phyloP scores from a whole-genome alignment of 495 filamentous ascomycete species.

The Aspergillus biplanus region DNA sequence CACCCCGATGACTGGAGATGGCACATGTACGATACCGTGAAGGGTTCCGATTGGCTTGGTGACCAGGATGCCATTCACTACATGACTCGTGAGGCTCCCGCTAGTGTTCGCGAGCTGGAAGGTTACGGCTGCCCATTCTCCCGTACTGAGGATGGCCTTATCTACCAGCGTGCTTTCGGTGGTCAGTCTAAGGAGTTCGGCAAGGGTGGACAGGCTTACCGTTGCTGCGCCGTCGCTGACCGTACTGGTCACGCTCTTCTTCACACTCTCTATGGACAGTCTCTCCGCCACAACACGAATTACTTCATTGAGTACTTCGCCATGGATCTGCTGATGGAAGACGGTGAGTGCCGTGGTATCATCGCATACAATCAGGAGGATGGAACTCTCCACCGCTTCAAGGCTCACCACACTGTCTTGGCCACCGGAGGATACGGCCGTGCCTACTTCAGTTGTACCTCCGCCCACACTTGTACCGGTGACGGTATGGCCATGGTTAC shows the following conservation, averaged over 20 bases:
- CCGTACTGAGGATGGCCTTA: slow-evolving; percentile 93
- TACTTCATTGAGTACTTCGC: slow-evolving; percentile 99
- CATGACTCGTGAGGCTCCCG: slow-evolving; percentile 95
- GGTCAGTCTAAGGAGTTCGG: slow-evolving; percentile 94
- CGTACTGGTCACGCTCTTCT: slow-evolving; percentile 95
- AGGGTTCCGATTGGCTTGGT: slow-evolving; percentile 97
- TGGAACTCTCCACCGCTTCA: slow-evolving; percentile 93
- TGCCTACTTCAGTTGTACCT: slow-evolving; percentile 97
- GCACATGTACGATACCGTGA: slow-evolving; percentile 99
- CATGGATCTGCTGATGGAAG: slow-evolving; percentile 93
- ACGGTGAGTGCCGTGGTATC: slow-evolving; percentile 93
- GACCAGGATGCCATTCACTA: slow-evolving; percentile 99
- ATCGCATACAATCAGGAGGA: slow-evolving; percentile 98
- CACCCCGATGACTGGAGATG: slow-evolving; percentile 96
- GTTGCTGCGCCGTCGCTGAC: slow-evolving; percentile 93
- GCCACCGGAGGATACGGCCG: slow-evolving; percentile 96
- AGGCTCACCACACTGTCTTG: slow-evolving; percentile 92
- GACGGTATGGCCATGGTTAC: slow-evolving; percentile 99
- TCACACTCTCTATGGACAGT: slow-evolving; percentile 98
- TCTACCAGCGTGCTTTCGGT: slow-evolving; percentile 98
- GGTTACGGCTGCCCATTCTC: slow-evolving; percentile 98
- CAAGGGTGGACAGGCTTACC: slow-evolving; percentile 95
- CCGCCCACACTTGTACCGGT: slow-evolving; percentile 96
- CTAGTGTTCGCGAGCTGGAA: slow-evolving; percentile 90
- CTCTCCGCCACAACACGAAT: slow-evolving; percentile 94